These are phyloP conservation scores for Blastomyces percursus DNA, from an alignment of 2,329 filamentous ascomycete species.

Conservation along the genomic window DNA sequence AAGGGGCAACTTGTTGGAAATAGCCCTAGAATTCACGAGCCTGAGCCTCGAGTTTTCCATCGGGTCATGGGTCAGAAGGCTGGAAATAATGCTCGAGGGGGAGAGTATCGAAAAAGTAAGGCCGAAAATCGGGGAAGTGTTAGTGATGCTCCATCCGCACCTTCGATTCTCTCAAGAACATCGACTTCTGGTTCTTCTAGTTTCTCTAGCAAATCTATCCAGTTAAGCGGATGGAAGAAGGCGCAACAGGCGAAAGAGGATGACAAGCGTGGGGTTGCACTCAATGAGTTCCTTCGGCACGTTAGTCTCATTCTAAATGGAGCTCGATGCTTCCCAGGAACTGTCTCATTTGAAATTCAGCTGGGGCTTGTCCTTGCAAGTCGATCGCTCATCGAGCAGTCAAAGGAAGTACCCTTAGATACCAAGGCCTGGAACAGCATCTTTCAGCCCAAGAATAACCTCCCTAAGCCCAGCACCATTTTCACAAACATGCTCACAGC, in stretches of 20 bases:
- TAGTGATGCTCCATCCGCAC: constrained; percentile 22
- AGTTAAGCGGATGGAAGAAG: constrained; percentile 11
- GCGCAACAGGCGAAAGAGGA: constrained; percentile 6
- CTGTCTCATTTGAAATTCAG: constrained; percentile 26
- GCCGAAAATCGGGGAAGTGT: constrained; percentile 21
- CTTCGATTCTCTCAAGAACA: constrained; percentile 3
- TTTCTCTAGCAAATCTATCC: not conserved
- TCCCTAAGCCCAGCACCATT: constrained; percentile 21
- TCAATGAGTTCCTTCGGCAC: constrained; percentile 20
- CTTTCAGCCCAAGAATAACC: constrained; percentile 23
- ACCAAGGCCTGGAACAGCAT: constrained; percentile 22
- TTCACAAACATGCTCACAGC: constrained; percentile 32
- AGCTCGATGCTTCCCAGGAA: constrained; percentile 26
- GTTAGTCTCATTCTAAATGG: constrained; percentile 25
- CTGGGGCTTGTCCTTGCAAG: constrained; percentile 26
- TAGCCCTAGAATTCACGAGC: constrained; percentile 13
- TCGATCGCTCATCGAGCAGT: constrained; percentile 18
- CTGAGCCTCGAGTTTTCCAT: constrained; percentile 18
- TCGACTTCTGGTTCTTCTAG: not conserved
- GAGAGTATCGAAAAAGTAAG: constrained; percentile 3
- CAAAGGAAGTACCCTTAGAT: constrained; percentile 14
- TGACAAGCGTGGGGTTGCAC: constrained; percentile 9
- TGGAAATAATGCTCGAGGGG: constrained; percentile 16
- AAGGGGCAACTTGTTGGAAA: not conserved
- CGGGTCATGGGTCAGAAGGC: constrained; percentile 25